Conservation (phyloP, 2,329 filamentous ascomycete genomes). For the Hypoxylon sp. region DNA sequence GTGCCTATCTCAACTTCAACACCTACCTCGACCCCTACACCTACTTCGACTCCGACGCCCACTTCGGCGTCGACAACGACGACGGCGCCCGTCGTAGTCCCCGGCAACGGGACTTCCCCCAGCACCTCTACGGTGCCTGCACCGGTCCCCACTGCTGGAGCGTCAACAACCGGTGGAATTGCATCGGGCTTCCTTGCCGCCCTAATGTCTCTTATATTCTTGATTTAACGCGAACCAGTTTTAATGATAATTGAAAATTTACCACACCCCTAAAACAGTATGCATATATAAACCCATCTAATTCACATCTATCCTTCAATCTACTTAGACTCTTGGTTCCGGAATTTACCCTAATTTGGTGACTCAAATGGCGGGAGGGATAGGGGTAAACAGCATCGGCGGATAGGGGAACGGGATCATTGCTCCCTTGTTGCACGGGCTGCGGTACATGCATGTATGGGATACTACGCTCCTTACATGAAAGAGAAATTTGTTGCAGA, state of each 20-base stretch:
- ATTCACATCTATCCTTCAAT: conserved; percentile 36
- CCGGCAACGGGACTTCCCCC: conserved; percentile 26
- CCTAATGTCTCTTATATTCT: conserved; percentile 44
- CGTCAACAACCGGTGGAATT: conserved; percentile 22
- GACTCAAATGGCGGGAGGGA: conserved; percentile 7
- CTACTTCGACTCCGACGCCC: not conserved
- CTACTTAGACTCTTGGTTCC: conserved; percentile 23
- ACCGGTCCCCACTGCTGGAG: conserved; percentile 38
- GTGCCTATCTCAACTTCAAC: not conserved
- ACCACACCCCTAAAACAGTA: conserved; percentile 15
- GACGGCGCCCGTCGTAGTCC: conserved; percentile 29
- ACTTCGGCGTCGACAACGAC: conserved; percentile 17
- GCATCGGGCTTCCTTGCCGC: conserved; percentile 35
- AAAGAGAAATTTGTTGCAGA: conserved; percentile 16
- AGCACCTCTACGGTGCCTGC: conserved; percentile 25
- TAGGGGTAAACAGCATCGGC: conserved; percentile 12
- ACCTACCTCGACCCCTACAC: no score
- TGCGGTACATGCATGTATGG: conserved; percentile 9
- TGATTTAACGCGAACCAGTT: conserved; percentile 40
- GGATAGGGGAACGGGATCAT: conserved; percentile 8
- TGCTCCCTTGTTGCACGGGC: conserved; percentile 23
- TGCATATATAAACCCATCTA: conserved; percentile 26
- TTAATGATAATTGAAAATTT: conserved; percentile 41
- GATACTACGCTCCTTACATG: conserved; percentile 31
- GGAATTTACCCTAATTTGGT: conserved; percentile 19